A percentile compares a stretch with the other conserved stretches of the same genome.
phyloP scores from a whole-genome alignment of 1,284 basidiomycete genomes.

The Clitocybe nebularis region DNA sequence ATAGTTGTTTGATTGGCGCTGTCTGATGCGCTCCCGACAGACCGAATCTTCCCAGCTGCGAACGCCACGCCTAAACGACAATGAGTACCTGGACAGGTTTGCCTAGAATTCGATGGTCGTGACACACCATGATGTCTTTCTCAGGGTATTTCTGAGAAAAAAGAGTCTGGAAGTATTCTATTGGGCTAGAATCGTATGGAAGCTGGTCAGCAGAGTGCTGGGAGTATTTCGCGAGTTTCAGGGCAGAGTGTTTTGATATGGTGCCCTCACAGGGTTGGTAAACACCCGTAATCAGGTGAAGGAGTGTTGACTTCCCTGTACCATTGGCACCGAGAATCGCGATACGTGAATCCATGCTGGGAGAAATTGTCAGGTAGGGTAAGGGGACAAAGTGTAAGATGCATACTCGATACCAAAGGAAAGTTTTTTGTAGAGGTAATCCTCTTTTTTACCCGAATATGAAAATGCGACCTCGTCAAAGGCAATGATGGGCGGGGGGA shows the following conservation, averaged over 20 bases:
- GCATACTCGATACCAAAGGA: conserved; percentile 91
- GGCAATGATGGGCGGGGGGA: conserved; percentile 96
- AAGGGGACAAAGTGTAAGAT: too few relatives aligned
- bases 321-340: conserved; percentile 99
- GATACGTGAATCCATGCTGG: conserved; percentile 90
- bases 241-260: conserved; percentile 80
- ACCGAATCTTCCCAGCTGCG: conserved; percentile 94
- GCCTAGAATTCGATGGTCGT: conserved; percentile 9
- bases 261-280: conserved; percentile 85
- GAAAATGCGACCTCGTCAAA: conserved; percentile 95
- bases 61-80: conserved; percentile 79
- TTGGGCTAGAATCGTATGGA: conserved; percentile 88
- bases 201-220: conserved; percentile 99
- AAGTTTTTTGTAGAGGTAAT: conserved; percentile 86
- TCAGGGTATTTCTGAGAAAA: conserved; percentile 90
- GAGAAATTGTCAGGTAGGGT: conserved; percentile 4
- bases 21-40: conserved; percentile 94
- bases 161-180: conserved; percentile 89
- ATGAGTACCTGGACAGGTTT: conserved; percentile 8
- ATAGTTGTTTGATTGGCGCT: conserved; percentile 86
- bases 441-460: conserved; percentile 85
- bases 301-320: conserved; percentile 95
- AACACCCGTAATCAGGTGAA: conserved; percentile 89
- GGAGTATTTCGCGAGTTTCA: conserved; percentile 97
- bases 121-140: conserved; percentile 72